Evolutionary conservation across 2,329 filamentous ascomycete genomes (phyloP).

Genomic region (Ciborinia camelliae): DNA sequence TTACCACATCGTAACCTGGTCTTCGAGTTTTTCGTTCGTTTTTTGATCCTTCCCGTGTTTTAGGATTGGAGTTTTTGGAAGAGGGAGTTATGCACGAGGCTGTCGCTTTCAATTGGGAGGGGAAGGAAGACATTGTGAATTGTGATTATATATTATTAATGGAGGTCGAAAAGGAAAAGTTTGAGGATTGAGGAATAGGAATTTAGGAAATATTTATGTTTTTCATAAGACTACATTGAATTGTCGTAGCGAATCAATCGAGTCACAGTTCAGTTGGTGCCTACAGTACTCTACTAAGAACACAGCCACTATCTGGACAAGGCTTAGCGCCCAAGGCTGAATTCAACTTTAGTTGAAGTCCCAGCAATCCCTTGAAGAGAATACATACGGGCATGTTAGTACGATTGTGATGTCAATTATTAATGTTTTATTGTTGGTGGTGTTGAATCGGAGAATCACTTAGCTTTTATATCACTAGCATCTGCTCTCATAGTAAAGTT

Average conservation of each 20-base stretch:
- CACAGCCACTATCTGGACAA: background rate
- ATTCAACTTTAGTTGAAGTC: background rate
- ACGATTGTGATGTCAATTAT: background rate
- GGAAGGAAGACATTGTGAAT: conserved; percentile 7
- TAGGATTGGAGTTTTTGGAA: background rate
- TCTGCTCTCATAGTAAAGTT: background rate
- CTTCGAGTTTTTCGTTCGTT: background rate
- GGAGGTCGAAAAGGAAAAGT: background rate
- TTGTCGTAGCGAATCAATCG: background rate
- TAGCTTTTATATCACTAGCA: conserved; percentile 1
- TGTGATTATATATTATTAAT: background rate
- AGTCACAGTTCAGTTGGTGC: conserved; percentile 2
- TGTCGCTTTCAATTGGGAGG: background rate
- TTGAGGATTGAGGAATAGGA: background rate
- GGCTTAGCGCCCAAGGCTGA: conserved; percentile 14
- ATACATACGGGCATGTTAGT: background rate
- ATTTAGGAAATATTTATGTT: background rate
- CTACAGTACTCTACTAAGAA: background rate
- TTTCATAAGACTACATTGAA: background rate
- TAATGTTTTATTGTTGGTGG: background rate
- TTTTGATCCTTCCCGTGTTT: background rate
- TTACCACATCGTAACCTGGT: conserved; percentile 17
- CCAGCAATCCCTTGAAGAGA: background rate
- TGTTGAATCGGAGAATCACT: conserved; percentile 1
- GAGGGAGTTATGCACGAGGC: background rate